These are phyloP conservation scores for Fusarium sp. DNA, from an alignment of 2,329 filamentous ascomycete species.

Conservation along the genomic window DNA sequence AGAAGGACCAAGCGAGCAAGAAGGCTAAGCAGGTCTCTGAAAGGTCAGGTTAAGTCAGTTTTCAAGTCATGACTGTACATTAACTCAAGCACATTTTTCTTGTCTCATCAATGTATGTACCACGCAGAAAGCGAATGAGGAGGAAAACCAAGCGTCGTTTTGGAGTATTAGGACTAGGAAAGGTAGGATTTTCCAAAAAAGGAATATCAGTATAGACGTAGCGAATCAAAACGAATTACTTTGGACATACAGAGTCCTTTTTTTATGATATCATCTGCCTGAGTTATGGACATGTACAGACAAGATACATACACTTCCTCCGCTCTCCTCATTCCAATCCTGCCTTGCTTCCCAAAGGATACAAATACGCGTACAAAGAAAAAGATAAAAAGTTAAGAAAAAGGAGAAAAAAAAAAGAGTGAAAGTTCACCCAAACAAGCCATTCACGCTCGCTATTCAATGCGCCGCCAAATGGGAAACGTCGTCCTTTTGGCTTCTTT, in stretches of 20 bases:
- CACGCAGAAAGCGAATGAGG: conserved; percentile 1
- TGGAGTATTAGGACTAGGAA: conserved; percentile 30
- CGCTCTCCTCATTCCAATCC: conserved; percentile 13
- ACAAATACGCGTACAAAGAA: conserved; percentile 38
- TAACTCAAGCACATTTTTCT: conserved; percentile 2
- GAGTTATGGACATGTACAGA: conserved; percentile 39
- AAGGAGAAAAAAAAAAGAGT: conserved; percentile 35
- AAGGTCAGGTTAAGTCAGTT: conserved; percentile 36
- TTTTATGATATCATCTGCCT: conserved; percentile 13
- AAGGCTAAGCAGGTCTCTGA: conserved; percentile 42
- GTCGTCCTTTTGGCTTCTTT: conserved; percentile 36
- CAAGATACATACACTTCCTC: conserved; percentile 26
- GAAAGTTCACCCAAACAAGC: conserved; percentile 44
- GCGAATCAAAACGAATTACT: conserved; percentile 20
- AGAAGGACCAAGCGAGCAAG: conserved; percentile 58
- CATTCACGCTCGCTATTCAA: conserved; percentile 52
- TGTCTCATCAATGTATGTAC: conserved; percentile 7
- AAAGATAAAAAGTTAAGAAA: conserved; percentile 8
- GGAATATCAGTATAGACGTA: conserved; percentile 30
- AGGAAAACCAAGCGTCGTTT: conserved; percentile 15
- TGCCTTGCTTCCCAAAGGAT: conserved; percentile 19
- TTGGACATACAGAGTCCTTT: conserved; percentile 14
- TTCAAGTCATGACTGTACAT: conserved; percentile 8
- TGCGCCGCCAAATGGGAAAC: conserved; percentile 51
- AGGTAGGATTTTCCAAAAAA: conserved; percentile 5